phyloP scores from a whole-genome alignment of 495 filamentous ascomycete species.

The Lentithecium fluviatile region DNA sequence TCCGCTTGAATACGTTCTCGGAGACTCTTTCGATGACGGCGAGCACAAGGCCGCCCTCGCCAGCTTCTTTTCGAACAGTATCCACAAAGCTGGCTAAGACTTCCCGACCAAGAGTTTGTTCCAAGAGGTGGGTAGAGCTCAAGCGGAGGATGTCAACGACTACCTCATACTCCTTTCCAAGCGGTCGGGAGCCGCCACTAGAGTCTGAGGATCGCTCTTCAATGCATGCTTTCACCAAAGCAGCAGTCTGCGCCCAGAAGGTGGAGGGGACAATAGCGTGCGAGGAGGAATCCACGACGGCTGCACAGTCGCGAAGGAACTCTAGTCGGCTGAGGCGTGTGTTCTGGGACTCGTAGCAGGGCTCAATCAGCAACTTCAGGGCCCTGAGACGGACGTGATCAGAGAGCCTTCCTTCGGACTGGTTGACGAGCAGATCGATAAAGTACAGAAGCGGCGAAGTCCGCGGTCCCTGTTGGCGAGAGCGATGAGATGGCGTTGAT shows the following conservation, averaged over 20 bases:
- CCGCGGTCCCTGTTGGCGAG: constrained; percentile 30
- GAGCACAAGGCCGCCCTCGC: constrained; percentile 60
- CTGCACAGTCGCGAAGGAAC: constrained; percentile 29
- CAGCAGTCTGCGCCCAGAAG: constrained; percentile 24
- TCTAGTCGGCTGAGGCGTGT: constrained; percentile 26
- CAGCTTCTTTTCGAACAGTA: constrained; percentile 63
- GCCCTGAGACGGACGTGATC: constrained; percentile 19
- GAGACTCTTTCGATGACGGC: constrained; percentile 72
- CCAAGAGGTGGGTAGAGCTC: constrained; percentile 10
- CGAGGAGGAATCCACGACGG: not conserved
- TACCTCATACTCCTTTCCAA: constrained; percentile 33
- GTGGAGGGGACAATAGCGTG: constrained; percentile 4
- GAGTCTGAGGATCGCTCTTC: constrained; percentile 10
- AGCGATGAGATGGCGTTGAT: constrained; percentile 42
- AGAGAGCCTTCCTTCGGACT: constrained; percentile 27
- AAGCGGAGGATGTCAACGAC: constrained; percentile 30
- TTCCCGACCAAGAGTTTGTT: constrained; percentile 4
- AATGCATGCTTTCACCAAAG: constrained; percentile 14
- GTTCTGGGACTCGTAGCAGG: constrained; percentile 23
- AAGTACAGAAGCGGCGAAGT: constrained; percentile 39
- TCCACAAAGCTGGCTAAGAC: constrained; percentile 59
- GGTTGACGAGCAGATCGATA: constrained; percentile 29
- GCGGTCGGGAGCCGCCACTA: constrained; percentile 17
- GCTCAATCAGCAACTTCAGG: constrained; percentile 25
- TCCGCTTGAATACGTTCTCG: constrained; percentile 43